Evolutionary conservation across 805 yeast genomes (phyloP), one percentile per base, ranked within the genome.

Genomic region (Clavispora asparagi): DNA sequence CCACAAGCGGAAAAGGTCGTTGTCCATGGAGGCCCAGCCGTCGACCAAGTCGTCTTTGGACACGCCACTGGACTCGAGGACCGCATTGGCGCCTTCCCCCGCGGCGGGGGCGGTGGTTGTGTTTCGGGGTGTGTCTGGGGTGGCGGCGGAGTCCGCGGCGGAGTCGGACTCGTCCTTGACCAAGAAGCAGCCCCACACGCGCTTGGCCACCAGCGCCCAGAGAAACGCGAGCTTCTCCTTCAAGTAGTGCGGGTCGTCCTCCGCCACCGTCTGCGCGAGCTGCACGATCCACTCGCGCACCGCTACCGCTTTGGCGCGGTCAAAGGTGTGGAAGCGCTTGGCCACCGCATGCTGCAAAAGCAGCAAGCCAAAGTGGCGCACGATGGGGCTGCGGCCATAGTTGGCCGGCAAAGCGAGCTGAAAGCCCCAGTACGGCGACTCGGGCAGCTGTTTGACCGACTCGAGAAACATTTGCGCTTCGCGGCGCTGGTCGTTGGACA

Each of bases 371-470:
- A 82, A 94, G 64, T 95, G 97, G 50, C 96, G 81, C 23, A 91
- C 90, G 26, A 88, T 81, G 53, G 74, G 78, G 60, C 84, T 79
- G 39, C 78, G 71, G 39, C 66, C 67, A 54, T 82, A 70, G 67
- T 79, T 70, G 62, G 81, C 78, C 1, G 79, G 79, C 25, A 79
- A 61, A 1, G 96, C 89, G 48, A 94, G 74, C 62, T 86, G 89
- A 65, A 84, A 92, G 3, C 97, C 97, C 91, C 96, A 89, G 50
- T 71, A 79, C 0, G 99, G 97, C 17, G 95, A 83, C 60, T 91
- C 95, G 9, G 83, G 86, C 50, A 85, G 82, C 39, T 73, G 67
- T 60, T 88, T 91, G 25, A 92, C 79, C 10, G 80, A 71, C 55
- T 90, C 97, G 29, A 94, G 71, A 54, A 88, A 87, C 6, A 45